A percentile compares a stretch with the other conserved stretches of the same genome.
Evolutionary conservation across 2,329 filamentous ascomycete genomes (phyloP).

Genomic region (Fusarium sp.): DNA sequence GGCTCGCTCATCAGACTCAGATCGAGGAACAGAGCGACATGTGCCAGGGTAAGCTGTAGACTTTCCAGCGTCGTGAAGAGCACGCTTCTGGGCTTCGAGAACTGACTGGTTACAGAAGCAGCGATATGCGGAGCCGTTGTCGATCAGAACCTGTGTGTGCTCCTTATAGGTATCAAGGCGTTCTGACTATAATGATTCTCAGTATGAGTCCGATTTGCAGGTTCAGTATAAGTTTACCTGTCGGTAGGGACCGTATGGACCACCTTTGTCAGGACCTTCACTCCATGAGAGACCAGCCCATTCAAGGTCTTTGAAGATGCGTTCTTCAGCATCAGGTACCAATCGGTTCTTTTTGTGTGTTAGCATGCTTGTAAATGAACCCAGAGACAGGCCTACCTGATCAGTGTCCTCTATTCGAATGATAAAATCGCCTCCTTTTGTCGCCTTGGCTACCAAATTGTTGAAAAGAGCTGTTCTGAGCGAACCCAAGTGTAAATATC

Average conservation of each 20-base stretch:
- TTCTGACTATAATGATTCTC: conserved; percentile 71
- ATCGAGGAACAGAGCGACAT: conserved; percentile 73
- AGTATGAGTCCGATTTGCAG: background rate
- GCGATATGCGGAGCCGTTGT: conserved; percentile 82
- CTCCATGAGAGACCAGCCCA: conserved; percentile 96
- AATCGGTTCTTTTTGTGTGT: conserved; percentile 73
- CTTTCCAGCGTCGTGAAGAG: conserved; percentile 65
- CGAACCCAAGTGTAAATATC: conserved; percentile 91
- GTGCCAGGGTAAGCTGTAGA: conserved; percentile 67
- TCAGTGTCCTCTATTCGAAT: conserved; percentile 96
- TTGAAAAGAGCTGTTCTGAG: conserved; percentile 95
- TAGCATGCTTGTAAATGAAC: background rate
- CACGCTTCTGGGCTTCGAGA: conserved; percentile 73
- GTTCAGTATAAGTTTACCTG: conserved; percentile 65
- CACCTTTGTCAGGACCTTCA: conserved; percentile 87
- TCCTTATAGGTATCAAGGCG: conserved; percentile 77
- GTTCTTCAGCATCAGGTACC: conserved; percentile 80
- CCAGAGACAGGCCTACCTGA: conserved; percentile 65
- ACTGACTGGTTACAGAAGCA: conserved; percentile 88
- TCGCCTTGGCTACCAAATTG: conserved; percentile 87
- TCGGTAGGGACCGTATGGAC: conserved; percentile 85
- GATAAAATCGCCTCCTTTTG: conserved; percentile 84
- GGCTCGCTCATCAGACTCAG: conserved; percentile 78
- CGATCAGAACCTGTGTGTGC: conserved; percentile 76
- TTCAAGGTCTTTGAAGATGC: conserved; percentile 80